phyloP scores from a whole-genome alignment of 306 rosid species.

The Vicia faba region DNA sequence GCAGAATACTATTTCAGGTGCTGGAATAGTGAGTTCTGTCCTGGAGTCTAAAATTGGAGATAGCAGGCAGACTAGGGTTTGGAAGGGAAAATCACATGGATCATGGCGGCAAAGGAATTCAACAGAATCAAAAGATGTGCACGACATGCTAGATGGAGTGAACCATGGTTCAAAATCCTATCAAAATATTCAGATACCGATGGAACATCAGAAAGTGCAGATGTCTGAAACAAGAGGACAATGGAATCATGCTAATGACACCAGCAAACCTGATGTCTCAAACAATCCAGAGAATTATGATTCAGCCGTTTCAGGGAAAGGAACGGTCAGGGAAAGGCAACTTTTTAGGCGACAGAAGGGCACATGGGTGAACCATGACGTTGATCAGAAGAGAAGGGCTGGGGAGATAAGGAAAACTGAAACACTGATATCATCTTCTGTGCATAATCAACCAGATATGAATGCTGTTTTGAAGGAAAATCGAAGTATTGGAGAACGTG shows the following conservation, averaged over 20 bases:
- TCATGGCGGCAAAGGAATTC: constrained; percentile 72
- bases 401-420: constrained; percentile 50
- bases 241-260: constrained; percentile 48
- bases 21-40: constrained; percentile 52
- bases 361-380: constrained; percentile 51
- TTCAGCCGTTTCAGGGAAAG: constrained; percentile 47
- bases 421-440: constrained; percentile 44
- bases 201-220: constrained; percentile 47
- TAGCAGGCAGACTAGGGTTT: constrained; percentile 58
- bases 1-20: constrained; percentile 42
- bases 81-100: constrained; percentile 69
- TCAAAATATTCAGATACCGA: constrained; percentile 46
- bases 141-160: constrained; percentile 52
- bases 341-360: constrained; percentile 66
- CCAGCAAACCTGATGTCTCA: constrained; percentile 56
- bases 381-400: constrained; percentile 53
- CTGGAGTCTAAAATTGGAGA: constrained; percentile 59
- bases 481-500: constrained; percentile 59
- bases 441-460: constrained; percentile 51
- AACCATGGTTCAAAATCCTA: constrained; percentile 43
- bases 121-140: constrained; percentile 48
- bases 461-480: constrained; percentile 57
- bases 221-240: constrained; percentile 51
- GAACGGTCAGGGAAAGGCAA: constrained; percentile 55
- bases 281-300: constrained; percentile 44